phyloP scores from a whole-genome alignment of 1,139 yeast species.

The Pichia sp. region DNA sequence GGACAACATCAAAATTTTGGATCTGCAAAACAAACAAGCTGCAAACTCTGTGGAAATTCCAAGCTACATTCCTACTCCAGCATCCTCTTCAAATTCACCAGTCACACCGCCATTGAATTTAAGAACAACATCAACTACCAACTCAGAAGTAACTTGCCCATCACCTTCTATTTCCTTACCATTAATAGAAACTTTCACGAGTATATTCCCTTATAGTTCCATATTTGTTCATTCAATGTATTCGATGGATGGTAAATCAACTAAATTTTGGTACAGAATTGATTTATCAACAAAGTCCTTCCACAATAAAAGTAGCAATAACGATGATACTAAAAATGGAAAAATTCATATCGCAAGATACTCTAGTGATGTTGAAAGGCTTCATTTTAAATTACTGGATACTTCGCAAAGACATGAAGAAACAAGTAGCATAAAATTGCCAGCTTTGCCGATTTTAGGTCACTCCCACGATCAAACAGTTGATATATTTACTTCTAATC shows the following conservation, averaged over 20 bases:
- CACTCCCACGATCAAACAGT: constrained; percentile 10
- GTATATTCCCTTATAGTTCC: constrained; percentile 23
- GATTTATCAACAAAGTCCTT: constrained; percentile 35
- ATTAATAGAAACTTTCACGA: neutral
- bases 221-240: constrained; percentile 56
- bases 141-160: constrained; percentile 2
- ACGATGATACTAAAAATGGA: neutral
- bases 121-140: neutral
- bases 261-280: constrained; percentile 51
- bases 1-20: constrained; percentile 44
- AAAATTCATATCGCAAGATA: constrained; percentile 41
- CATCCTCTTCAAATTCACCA: neutral
- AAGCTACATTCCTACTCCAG: neutral
- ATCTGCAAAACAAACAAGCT: constrained; percentile 16
- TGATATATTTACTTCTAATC: constrained; percentile 22
- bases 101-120: neutral
- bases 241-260: constrained; percentile 38
- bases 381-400: constrained; percentile 30
- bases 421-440: constrained; percentile 21
- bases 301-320: neutral
- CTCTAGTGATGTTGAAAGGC: constrained; percentile 55
- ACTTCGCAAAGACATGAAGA: neutral
- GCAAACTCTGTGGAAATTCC: neutral
- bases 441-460: constrained; percentile 28
- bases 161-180: neutral